Conservation (phyloP, 495 filamentous ascomycete genomes). For the Trichoderma reesei region DNA sequence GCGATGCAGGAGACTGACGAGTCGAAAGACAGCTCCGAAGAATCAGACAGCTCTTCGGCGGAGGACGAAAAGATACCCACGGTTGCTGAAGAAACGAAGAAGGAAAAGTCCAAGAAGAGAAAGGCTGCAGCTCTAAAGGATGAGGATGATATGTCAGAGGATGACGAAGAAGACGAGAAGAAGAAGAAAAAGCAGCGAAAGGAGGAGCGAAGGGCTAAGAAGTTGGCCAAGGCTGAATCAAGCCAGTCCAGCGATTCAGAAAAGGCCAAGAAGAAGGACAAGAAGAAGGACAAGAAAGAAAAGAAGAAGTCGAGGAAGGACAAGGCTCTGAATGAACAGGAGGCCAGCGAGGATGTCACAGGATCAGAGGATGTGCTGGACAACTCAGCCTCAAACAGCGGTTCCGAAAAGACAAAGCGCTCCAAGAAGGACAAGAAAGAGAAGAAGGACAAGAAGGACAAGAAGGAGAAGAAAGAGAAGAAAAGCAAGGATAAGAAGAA, state of each 20-base stretch:
- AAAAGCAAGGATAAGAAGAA: slow-evolving; percentile 20
- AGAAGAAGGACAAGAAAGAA: slow-evolving; percentile 5
- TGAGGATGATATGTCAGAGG: slow-evolving; percentile 15
- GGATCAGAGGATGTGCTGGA: not conserved
- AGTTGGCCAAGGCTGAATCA: not conserved
- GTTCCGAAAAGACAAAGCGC: slow-evolving; percentile 13
- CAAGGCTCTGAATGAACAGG: not conserved
- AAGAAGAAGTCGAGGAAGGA: slow-evolving; percentile 9
- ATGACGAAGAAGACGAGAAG: not conserved
- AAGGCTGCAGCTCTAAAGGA: slow-evolving; percentile 19
- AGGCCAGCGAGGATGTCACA: not conserved
- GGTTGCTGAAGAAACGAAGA: slow-evolving; percentile 15
- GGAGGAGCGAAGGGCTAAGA: slow-evolving; percentile 8
- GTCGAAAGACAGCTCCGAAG: slow-evolving; percentile 13
- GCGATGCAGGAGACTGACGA: slow-evolving; percentile 16
- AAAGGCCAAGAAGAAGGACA: not conserved
- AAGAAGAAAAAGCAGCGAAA: slow-evolving; percentile 11
- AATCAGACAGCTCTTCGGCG: slow-evolving; percentile 10
- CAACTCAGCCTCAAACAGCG: slow-evolving; percentile 5
- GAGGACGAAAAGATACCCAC: slow-evolving; percentile 15
- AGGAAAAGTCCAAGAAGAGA: slow-evolving; percentile 24
- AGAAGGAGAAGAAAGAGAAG: slow-evolving; percentile 32
- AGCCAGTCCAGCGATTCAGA: not conserved
- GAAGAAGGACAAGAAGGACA: slow-evolving; percentile 34
- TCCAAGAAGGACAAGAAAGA: slow-evolving; percentile 18